Evolutionary conservation across 495 filamentous ascomycete genomes (phyloP).

Genomic region (Talaromyces thailandensis): DNA sequence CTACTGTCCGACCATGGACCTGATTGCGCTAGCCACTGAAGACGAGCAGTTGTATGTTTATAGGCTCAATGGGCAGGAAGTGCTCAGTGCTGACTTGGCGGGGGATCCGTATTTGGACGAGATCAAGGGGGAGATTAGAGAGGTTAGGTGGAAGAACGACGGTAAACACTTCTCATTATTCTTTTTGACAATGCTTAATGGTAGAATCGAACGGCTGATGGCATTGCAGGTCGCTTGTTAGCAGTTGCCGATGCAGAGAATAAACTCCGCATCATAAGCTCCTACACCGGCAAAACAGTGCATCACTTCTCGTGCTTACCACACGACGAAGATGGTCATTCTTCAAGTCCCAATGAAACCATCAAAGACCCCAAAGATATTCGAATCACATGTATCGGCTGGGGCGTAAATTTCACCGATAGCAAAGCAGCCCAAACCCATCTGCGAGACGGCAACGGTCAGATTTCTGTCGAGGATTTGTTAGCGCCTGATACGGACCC

Average conservation of each 20-base stretch:
- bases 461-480: slow-evolving; percentile 33
- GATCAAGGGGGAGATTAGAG: slow-evolving; percentile 43
- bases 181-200: background rate
- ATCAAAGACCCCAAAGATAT: slow-evolving; percentile 19
- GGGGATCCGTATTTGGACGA: slow-evolving; percentile 40
- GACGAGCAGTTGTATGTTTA: slow-evolving; percentile 55
- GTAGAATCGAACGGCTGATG: background rate
- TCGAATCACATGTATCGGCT: slow-evolving; percentile 58
- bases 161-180: slow-evolving; percentile 33
- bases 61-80: slow-evolving; percentile 58
- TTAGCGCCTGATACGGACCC: slow-evolving; percentile 28
- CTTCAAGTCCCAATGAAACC: slow-evolving; percentile 1
- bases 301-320: slow-evolving; percentile 38
- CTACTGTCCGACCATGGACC: slow-evolving; percentile 77
- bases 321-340: slow-evolving; percentile 9
- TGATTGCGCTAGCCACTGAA: slow-evolving; percentile 61
- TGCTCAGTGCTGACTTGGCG: slow-evolving; percentile 48
- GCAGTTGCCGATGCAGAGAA: slow-evolving; percentile 73
- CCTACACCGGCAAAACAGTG: slow-evolving; percentile 69
- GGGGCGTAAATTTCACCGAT: slow-evolving; percentile 61
- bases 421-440: slow-evolving; percentile 36
- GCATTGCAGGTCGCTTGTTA: slow-evolving; percentile 51
- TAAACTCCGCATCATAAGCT: slow-evolving; percentile 57
- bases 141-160: slow-evolving; percentile 69
- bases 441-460: slow-evolving; percentile 30